Conservation (phyloP, 2,329 filamentous ascomycete species). For the Fusarium pseudonygamai region DNA sequence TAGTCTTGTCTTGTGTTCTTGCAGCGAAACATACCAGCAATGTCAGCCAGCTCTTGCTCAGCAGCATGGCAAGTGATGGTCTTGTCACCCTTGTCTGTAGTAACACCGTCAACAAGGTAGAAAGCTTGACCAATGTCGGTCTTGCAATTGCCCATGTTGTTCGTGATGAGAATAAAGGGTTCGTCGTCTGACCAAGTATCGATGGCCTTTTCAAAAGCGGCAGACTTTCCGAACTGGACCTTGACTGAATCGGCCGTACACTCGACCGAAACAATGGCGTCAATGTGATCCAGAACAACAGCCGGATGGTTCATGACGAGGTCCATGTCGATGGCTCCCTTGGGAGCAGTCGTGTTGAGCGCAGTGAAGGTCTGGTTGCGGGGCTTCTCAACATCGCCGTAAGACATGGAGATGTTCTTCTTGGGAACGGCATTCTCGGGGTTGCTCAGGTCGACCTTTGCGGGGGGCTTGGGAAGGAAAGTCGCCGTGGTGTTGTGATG, state of each 20-base stretch:
- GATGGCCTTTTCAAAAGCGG: background rate
- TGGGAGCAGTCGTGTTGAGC: background rate
- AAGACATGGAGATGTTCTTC: constrained; percentile 12
- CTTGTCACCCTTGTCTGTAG: background rate
- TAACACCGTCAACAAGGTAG: background rate
- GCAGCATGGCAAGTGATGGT: constrained; percentile 11
- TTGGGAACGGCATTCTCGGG: constrained; percentile 9
- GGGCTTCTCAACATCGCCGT: background rate
- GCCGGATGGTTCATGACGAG: constrained; percentile 17
- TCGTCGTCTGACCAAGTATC: background rate
- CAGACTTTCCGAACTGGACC: constrained; percentile 2
- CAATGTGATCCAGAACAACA: constrained; percentile 11
- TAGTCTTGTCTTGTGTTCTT: background rate
- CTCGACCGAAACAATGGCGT: background rate
- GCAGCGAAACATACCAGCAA: background rate
- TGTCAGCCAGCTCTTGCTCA: background rate
- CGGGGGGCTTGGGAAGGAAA: constrained; percentile 4
- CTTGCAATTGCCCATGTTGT: constrained; percentile 11
- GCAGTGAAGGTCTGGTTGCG: background rate
- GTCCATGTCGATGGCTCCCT: constrained; percentile 3
- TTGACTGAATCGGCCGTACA: background rate
- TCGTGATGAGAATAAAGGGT: constrained; percentile 2
- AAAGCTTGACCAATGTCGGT: background rate
- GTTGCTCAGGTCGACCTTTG: background rate
- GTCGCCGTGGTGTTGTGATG: constrained; percentile 9